Base-by-base conservation (phyloP, 345 rosid species). In the Pistacia atlantica region DNA sequence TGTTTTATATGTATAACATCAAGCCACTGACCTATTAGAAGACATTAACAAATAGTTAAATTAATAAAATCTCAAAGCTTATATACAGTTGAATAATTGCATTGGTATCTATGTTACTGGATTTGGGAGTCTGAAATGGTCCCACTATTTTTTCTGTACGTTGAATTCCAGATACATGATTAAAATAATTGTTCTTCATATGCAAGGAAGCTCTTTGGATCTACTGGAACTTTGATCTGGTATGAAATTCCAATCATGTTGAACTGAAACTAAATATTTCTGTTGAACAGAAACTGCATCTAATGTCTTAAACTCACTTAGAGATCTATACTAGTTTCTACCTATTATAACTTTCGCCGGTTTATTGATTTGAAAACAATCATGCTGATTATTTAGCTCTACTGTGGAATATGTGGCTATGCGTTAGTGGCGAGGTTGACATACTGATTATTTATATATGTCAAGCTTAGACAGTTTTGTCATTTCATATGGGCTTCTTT, bases 41-140 rank as follows among this genome's bases (percentile, higher is more conserved):
- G 69, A 4, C 65, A 4, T n/a, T 45, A 11, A 66, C 1, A 45
- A 42, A 10, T 22, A 33, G 35, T 10, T 33, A 63, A 13, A 16
- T 33, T 38, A 35, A 3, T 12, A 62, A 37, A 13, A 42, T 65
- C 17, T 65, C 17, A 0, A 42, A 11, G 45, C 14, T 18, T 65
- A 42, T 17, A 9, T 14, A 18, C 69, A 54, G 42, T 45, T n/a
- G 16, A 28, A 65, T 45, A 45, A 18, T 8, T 42, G 54, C 33
- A 65, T 65, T 65, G 52, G 52, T 18, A 38, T 65, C 52, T 65
- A 45, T 6, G 18, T 65, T 54, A 65, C 69, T 42, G 51, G 69
- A 42, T 18, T 65, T 38, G 28, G 49, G 69, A 65, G 13, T 6
- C 52, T 45, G 49, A 65, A 5, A 11, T 12, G 6, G 25, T 17